Base-by-base conservation (phyloP, 2,329 filamentous ascomycete genomes). In the Claviceps sorghi region DNA sequence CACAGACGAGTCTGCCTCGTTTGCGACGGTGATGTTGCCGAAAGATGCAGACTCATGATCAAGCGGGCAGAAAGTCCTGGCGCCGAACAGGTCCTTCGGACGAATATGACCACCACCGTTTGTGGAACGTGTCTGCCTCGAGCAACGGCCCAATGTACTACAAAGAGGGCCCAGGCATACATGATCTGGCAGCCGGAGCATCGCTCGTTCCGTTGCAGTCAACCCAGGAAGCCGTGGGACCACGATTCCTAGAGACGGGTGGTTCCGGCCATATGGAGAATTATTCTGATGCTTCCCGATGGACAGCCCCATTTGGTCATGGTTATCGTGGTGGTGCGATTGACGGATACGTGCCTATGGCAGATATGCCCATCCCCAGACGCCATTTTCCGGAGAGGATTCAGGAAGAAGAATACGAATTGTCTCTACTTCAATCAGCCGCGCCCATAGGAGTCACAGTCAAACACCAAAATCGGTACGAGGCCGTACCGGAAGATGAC, bases 381-480 rank as follows among this genome's bases (percentile, higher is more conserved):
- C 58, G 60, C 34, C 56, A 41, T 10, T 29, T 47, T 13, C 32
- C 61, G 4, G 58, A 60, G 5, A 58, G 64, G 10, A 68, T 67
- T 8, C 54, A 61, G 7, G 68, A 74, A 49, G 69, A 76, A 44
- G 65, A 67, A 21, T 69, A 72, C 41, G 70, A 68, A 50, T 59
- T 76, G 48, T 68, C 71, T 15, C 65, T 77, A 2, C 64, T 76
- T 11, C 56, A 57, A 4, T 60, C 66, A 4, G 71, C 72, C 4
- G 68, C 69, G 3, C 67, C 72, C 2, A 67, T 74, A 55, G 69
- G 62, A 34, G 65, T 61, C 26, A 59, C 61, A 8, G 60, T 61
- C 13, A 6, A 4, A 1, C 15, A 13, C 36, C 15, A 4, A 38
- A 38, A 4, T 38, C 59, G 62, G 1, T 67, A 69, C 34, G 61